Base-by-base conservation (phyloP, 352 stramenopile species). In the Globisporangium barbulae region DNA sequence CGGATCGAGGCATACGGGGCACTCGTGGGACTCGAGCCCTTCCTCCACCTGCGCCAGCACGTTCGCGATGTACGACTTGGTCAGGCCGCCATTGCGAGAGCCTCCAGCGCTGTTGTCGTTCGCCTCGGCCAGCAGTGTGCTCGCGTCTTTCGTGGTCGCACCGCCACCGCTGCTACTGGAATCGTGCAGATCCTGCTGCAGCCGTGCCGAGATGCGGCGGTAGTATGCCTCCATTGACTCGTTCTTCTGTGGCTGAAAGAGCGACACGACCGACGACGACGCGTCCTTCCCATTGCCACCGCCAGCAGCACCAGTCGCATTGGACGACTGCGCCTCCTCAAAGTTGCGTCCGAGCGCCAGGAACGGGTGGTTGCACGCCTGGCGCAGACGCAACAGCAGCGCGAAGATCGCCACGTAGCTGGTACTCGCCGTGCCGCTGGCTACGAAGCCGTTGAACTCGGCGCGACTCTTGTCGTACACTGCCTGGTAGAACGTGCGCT, bases 401-500 rank as follows among this genome's bases (percentile, higher is more conserved):
- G 89, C 85, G 37, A 97, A 93, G 61, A 97, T 97, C 17, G 82
- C 87, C 6, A 94, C 78, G 61, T 97, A 97, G 61, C 85, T 96
- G 19, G 75, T 79, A 52, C 74, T 89, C 12, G 77, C 79, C 21
- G 80, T 73, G 21, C 91, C 91, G 33, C 76, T 89, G 0, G 88
- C 75, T 17, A 96, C 85, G 57, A 89, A 97, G 0, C 89, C 89
- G 47, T 96, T 91, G 67, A 97, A 97, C 69, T 96, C 83, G 35
- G 81, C 85, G n/a, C 84, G 77, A 64, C 85, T 96, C 58, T 87
- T 86, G 61, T 84, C 78, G 45, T 87, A 96, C 19, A 97, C 75
- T 4, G 88, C 81, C 52, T 93, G 71, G 67, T 97, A 97, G 60
- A 97, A 97, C 25, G 73, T 68, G 10, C 85, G 81, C 58, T 97